phyloP scores from a whole-genome alignment of 306 rosid species.

The Cicer chorassanicum region DNA sequence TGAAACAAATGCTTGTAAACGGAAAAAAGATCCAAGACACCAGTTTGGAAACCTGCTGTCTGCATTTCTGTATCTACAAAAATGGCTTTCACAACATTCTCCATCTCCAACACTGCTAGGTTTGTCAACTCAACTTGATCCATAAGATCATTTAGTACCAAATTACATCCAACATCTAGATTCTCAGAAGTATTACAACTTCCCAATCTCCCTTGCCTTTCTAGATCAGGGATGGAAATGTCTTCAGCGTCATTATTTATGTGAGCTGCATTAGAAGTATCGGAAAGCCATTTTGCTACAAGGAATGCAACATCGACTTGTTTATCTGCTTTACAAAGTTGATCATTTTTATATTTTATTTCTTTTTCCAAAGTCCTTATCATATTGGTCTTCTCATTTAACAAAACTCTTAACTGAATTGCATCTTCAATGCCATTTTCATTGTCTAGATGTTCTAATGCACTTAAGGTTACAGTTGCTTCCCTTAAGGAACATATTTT shows the following conservation, averaged over 20 bases:
- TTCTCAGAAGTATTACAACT: slow-evolving; percentile 43
- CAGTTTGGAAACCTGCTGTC: slow-evolving; percentile 46
- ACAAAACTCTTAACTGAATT: slow-evolving; percentile 48
- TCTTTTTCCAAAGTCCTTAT: slow-evolving; percentile 54
- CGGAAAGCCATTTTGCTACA: slow-evolving; percentile 65
- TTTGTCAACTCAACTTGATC: slow-evolving; percentile 52
- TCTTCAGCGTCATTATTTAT: slow-evolving; percentile 40
- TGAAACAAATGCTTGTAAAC: slow-evolving; percentile 54
- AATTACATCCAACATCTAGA: slow-evolving; percentile 44
- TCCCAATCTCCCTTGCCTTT: slow-evolving; percentile 43
- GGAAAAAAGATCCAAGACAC: slow-evolving; percentile 48
- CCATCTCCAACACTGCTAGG: slow-evolving; percentile 57
- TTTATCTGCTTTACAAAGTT: slow-evolving; percentile 56
- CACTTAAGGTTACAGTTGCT: slow-evolving; percentile 72
- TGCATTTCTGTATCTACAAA: slow-evolving; percentile 54
- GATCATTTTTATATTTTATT: slow-evolving; percentile 52
- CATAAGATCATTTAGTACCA: slow-evolving; percentile 51
- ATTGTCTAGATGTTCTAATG: slow-evolving; percentile 56
- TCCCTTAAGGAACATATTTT: slow-evolving; percentile 79
- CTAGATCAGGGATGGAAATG: slow-evolving; percentile 46
- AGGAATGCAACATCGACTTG: slow-evolving; percentile 60
- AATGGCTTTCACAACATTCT: slow-evolving; percentile 50
- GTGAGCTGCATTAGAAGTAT: slow-evolving; percentile 48
- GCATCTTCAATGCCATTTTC: slow-evolving; percentile 50
- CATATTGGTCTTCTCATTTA: slow-evolving; percentile 59